Percentiles rank a stretch among this genome's conserved stretches.
phyloP scores from a whole-genome alignment of 805 yeast species.

The Huiozyma naganishii region DNA sequence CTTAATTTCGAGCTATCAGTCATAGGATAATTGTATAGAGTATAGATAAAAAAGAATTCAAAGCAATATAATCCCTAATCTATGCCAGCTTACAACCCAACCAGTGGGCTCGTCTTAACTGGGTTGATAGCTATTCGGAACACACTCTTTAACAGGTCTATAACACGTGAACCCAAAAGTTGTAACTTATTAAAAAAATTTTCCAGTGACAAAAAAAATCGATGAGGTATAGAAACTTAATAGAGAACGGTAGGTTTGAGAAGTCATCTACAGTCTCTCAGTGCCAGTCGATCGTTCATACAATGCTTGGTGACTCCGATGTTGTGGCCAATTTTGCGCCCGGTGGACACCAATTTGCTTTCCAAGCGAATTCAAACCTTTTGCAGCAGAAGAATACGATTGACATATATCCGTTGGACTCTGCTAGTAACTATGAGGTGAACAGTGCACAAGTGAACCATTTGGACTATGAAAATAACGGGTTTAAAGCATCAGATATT shows the following conservation, averaged over 20 bases:
- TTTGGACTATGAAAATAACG: conserved; percentile 25
- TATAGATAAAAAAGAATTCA: background rate
- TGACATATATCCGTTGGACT: conserved; percentile 26
- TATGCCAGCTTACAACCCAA: no score
- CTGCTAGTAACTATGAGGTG: conserved; percentile 14
- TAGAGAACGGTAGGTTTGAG: no score
- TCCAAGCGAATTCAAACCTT: conserved; percentile 17
- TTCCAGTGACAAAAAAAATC: no score
- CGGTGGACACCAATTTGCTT: conserved; percentile 25
- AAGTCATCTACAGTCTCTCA: no score
- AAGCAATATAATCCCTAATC: no score
- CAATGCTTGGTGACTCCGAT: conserved; percentile 1
- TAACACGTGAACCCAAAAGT: no score
- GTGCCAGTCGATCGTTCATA: background rate
- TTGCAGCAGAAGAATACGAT: conserved; percentile 26
- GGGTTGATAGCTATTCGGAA: no score
- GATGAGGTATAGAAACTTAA: no score
- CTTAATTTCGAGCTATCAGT: background rate
- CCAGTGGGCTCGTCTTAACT: no score
- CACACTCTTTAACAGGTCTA: no score
- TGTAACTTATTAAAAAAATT: no score
- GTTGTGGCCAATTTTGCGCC: conserved; percentile 20
- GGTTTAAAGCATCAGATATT: conserved; percentile 18
- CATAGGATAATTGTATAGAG: background rate
- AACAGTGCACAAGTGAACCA: conserved; percentile 24